Percentiles rank a stretch among this genome's conserved stretches.
These are phyloP conservation scores for Dactylellina haptotyla DNA, from an alignment of 2,329 filamentous ascomycete species.

Conservation along the genomic window DNA sequence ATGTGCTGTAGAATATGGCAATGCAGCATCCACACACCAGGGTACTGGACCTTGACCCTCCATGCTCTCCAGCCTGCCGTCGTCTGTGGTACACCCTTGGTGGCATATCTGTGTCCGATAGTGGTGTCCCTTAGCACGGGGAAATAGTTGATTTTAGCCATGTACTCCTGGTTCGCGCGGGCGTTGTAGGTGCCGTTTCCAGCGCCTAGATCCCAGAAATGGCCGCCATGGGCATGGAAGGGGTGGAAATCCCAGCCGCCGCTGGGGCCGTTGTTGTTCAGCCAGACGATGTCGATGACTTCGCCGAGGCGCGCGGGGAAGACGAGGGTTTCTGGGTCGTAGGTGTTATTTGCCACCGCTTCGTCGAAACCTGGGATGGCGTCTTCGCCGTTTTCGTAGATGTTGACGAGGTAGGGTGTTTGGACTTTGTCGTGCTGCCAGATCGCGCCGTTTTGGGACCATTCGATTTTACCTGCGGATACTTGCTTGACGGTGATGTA, in stretches of 20 bases:
- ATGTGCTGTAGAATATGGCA: constrained; percentile 71
- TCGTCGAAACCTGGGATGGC: constrained; percentile 66
- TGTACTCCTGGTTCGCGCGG: constrained; percentile 64
- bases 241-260: constrained; percentile 66
- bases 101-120: constrained; percentile 68
- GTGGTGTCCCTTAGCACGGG: constrained; percentile 65
- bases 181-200: constrained; percentile 68
- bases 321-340: constrained; percentile 66
- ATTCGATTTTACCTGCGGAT: constrained; percentile 60
- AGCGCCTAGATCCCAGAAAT: constrained; percentile 67
- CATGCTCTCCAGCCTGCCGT: constrained; percentile 71
- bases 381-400: constrained; percentile 65
- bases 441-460: constrained; percentile 62
- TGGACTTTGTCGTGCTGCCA: constrained; percentile 63
- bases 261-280: constrained; percentile 61
- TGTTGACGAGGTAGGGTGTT: constrained; percentile 67
- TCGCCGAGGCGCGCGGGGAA: constrained; percentile 70
- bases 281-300: constrained; percentile 67
- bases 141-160: constrained; percentile 59
- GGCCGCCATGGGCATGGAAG: constrained; percentile 68
- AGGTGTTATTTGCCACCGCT: constrained; percentile 66
- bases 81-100: constrained; percentile 61
- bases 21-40: constrained; percentile 72
- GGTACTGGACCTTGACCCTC: constrained; percentile 67
- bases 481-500: constrained; percentile 64